Evolutionary conservation across 2,329 filamentous ascomycete species (phyloP), one percentile per base, ranked within the genome.

Genomic region (Penicillium expansum): DNA sequence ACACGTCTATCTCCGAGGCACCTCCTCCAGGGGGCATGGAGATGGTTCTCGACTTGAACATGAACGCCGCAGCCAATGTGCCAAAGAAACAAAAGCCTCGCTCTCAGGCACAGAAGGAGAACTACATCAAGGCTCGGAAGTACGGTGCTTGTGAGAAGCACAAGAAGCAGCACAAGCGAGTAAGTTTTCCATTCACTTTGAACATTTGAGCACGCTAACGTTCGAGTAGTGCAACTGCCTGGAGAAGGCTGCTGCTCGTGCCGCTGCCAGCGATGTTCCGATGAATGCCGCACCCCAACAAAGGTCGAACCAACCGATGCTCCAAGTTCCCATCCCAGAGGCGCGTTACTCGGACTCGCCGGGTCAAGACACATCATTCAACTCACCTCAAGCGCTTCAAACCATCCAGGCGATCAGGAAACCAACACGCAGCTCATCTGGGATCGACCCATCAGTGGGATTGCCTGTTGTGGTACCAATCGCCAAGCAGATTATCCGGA

Each of bases 71-170:
- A 5, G 71, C 73, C n/a, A 71, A 74, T 52, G 54, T 76, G n/a
- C 75, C 75, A 0, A 72, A 70, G 60, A 76, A 76, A 52, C 75
- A 77, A 48, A 74, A 75, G 48, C 74, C 74, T 22, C 69, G 75
- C 16, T 77, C 75, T 5, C 69, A 69, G 52, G 73, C 74, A 10
- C 74, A 77, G 61, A 75, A 71, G 35, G 74, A 77, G 54, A 75
- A 74, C 52, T 77, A 77, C 58, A 76, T 76, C 59, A 76, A 75
- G 50, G 75, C 71, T 48, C 71, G 75, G 1, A 76, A 75, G 42
- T 71, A 76, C 30, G 75, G 75, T 24, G 75, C 74, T 41, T 77
- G 75, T 52, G 72, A 75, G 56, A 77, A 77, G 61, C 75, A 77
- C 60, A 71, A 73, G 56, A 76, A 75, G 56, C 75, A 77, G 52